Conservation (phyloP, 2,329 filamentous ascomycete genomes). For the Lecanicillium sp. region DNA sequence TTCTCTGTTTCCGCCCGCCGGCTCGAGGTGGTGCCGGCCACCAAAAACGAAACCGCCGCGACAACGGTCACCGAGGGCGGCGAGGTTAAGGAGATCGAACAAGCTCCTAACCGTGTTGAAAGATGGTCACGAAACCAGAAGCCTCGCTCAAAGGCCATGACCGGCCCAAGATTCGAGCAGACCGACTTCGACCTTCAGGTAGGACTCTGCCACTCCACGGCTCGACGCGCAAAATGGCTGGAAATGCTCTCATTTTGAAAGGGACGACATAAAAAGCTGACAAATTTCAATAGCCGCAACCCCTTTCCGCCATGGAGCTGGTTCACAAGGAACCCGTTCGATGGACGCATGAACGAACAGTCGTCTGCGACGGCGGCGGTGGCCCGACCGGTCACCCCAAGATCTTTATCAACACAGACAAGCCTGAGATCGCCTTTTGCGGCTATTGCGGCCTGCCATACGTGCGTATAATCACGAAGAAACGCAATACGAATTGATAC, state of each 20-base stretch:
- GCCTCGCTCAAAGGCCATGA: slow-evolving; percentile 76
- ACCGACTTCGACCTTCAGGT: slow-evolving; percentile 91
- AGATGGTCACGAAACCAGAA: slow-evolving; percentile 85
- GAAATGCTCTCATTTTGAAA: no score
- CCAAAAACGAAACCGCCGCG: slow-evolving; percentile 27
- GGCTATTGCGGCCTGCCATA: slow-evolving; percentile 90
- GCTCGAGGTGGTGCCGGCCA: slow-evolving; percentile 33
- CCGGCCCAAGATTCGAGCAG: slow-evolving; percentile 92
- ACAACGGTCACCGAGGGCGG: slow-evolving; percentile 35
- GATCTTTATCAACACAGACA: slow-evolving; percentile 97
- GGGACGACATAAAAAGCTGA: slow-evolving; percentile 21
- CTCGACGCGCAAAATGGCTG: background rate
- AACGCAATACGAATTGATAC: background rate
- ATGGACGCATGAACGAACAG: slow-evolving; percentile 77
- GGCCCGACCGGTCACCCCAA: slow-evolving; percentile 83
- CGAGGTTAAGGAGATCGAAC: slow-evolving; percentile 45
- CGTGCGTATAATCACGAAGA: slow-evolving; percentile 45
- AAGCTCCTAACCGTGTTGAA: slow-evolving; percentile 77
- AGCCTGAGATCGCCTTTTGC: slow-evolving; percentile 85
- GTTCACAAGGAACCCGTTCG: slow-evolving; percentile 92
- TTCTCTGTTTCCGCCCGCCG: slow-evolving; percentile 41
- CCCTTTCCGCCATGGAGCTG: slow-evolving; percentile 84
- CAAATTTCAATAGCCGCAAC: slow-evolving; percentile 59
- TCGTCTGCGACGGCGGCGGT: slow-evolving; percentile 86
- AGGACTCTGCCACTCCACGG: slow-evolving; percentile 21